These are phyloP conservation scores for Fusarium incarnatum DNA, from an alignment of 2,329 filamentous ascomycete genomes.

Conservation along the genomic window DNA sequence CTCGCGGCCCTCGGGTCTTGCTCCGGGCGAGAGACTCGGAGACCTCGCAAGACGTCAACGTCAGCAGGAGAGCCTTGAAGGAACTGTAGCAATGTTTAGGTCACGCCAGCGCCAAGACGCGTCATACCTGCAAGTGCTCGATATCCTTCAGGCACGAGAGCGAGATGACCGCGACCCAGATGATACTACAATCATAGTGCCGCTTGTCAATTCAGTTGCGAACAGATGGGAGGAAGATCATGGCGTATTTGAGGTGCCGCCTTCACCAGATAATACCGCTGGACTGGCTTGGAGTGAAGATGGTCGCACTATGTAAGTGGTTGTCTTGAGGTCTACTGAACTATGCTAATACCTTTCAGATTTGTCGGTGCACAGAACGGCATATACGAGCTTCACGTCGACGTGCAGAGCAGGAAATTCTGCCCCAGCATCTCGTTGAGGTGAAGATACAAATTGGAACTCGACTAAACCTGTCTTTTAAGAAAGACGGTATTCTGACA, in stretches of 20 bases:
- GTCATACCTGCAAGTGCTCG: conserved; percentile 53
- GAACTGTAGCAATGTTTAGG: conserved; percentile 52
- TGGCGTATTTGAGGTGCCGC: conserved; percentile 57
- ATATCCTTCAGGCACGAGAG: conserved; percentile 54
- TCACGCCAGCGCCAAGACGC: conserved; percentile 53
- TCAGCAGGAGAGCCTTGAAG: conserved; percentile 52
- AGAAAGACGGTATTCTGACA: conserved; percentile 17
- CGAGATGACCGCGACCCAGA: conserved; percentile 51
- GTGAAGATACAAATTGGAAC: conserved; percentile 49
- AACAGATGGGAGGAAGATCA: conserved; percentile 57
- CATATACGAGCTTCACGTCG: conserved; percentile 79
- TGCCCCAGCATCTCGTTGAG: conserved; percentile 67
- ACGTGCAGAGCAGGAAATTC: conserved; percentile 70
- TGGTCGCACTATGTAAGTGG: conserved; percentile 67
- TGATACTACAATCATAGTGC: conserved; percentile 52
- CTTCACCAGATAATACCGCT: conserved; percentile 68
- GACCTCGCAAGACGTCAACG: conserved; percentile 33
- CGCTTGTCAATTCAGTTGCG: conserved; percentile 54
- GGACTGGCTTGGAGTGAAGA: conserved; percentile 72
- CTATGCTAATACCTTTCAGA: conserved; percentile 53
- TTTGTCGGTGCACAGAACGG: conserved; percentile 76
- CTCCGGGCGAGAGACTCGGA: neutral
- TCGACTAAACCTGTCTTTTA: conserved; percentile 7
- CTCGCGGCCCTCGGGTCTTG: neutral
- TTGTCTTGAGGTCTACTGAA: neutral